Conservation (phyloP, 495 filamentous ascomycete genomes). For the Tuber aestivum region DNA sequence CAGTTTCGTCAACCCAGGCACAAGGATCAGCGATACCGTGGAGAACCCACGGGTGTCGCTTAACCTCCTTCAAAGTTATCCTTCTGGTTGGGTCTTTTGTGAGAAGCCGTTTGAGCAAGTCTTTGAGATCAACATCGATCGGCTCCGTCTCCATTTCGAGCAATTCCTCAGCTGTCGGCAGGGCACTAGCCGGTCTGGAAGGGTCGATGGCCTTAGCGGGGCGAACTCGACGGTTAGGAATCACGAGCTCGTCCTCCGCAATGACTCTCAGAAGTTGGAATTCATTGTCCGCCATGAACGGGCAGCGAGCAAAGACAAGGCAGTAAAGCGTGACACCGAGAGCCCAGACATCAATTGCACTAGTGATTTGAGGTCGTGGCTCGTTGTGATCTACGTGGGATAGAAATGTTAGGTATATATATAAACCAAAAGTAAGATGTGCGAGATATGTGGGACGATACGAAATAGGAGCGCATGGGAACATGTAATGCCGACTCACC, state of each 20-base stretch:
- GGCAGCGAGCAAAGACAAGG: constrained; percentile 84
- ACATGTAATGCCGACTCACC: constrained; percentile 28
- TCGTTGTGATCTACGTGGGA: constrained; percentile 42
- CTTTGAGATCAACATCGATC: constrained; percentile 71
- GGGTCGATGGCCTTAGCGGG: constrained; percentile 45
- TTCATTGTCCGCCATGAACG: constrained; percentile 85
- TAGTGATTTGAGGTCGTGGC: constrained; percentile 53
- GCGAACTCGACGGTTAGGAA: constrained; percentile 69
- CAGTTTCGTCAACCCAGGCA: constrained; percentile 87
- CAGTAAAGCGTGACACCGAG: constrained; percentile 93
- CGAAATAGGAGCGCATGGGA: constrained; percentile 8
- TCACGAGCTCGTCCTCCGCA: constrained; percentile 80
- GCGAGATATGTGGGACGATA: not conserved
- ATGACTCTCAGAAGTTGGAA: constrained; percentile 86
- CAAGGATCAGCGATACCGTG: constrained; percentile 66
- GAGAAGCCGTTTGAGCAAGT: constrained; percentile 74
- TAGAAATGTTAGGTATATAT: constrained; percentile 46
- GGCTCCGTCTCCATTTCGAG: constrained; percentile 77
- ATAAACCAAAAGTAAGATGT: constrained; percentile 2
- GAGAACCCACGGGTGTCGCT: constrained; percentile 94
- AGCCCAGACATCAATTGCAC: constrained; percentile 92
- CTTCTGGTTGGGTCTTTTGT: constrained; percentile 82
- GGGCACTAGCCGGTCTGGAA: constrained; percentile 28
- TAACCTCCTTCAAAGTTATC: constrained; percentile 86
- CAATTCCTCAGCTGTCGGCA: constrained; percentile 46